phyloP scores from a whole-genome alignment of 139 green algal species.

The Chlamydomonas eustigma region DNA sequence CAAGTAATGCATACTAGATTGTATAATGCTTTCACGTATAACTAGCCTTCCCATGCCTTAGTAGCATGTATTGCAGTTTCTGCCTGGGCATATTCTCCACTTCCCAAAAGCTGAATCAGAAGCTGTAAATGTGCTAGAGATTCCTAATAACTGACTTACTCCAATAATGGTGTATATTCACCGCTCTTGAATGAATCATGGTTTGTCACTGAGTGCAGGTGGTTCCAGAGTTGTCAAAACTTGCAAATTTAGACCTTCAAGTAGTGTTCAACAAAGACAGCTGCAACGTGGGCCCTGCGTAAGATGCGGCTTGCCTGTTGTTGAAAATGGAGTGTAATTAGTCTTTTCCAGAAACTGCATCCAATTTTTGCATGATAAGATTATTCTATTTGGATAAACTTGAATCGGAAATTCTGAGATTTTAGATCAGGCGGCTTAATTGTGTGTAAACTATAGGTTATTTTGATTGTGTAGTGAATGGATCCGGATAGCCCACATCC shows the following conservation, averaged over 20 bases:
- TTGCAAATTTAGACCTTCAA: constrained; percentile 75
- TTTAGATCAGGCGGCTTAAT: too few relatives aligned
- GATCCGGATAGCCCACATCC: constrained; percentile 59
- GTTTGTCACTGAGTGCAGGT: constrained; percentile 13
- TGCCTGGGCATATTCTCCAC: too few relatives aligned
- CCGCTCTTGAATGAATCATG: not conserved
- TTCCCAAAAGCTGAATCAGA: too few relatives aligned
- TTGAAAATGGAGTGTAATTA: too few relatives aligned
- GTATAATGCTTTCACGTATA: not conserved
- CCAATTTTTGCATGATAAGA: too few relatives aligned
- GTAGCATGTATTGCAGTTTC: not conserved
- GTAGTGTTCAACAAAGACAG: constrained; percentile 63
- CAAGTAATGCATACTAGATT: not conserved
- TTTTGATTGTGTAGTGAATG: constrained; percentile 61
- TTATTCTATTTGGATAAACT: too few relatives aligned
- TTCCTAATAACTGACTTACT: not conserved
- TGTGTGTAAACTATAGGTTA: too few relatives aligned
- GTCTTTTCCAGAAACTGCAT: too few relatives aligned
- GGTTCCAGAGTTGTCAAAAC: constrained; percentile 76
- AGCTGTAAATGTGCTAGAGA: not conserved
- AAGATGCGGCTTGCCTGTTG: too few relatives aligned
- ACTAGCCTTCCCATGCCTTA: not conserved
- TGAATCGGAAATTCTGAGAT: too few relatives aligned
- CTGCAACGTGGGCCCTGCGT: constrained; percentile 37
- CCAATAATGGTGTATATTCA: not conserved